These are phyloP conservation scores for Erucastrum elatum DNA, from an alignment of 345 rosid species.

Conservation along the genomic window DNA sequence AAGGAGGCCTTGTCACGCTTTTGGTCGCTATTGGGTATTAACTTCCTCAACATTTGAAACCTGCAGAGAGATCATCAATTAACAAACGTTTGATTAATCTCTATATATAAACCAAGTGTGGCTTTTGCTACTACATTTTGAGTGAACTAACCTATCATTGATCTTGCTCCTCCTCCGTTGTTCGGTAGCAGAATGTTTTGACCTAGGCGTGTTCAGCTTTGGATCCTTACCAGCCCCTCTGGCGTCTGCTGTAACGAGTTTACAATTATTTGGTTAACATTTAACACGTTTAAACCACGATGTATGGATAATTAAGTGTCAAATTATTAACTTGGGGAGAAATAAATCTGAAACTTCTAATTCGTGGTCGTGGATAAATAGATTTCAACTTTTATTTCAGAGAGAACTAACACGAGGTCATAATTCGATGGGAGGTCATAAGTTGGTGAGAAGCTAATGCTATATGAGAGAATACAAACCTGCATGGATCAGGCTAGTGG, in stretches of 20 bases:
- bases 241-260: no score
- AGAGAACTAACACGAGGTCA: no score
- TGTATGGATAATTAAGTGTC: no score
- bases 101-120: not conserved
- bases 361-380: no score
- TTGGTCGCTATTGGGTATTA: slow-evolving; percentile 88
- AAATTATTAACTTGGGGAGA: no score
- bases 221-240: not conserved
- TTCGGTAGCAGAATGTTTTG: slow-evolving; percentile 98
- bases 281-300: no score
- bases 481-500: slow-evolving; percentile 48
- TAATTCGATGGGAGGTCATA: no score
- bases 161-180: slow-evolving; percentile 98
- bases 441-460: no score
- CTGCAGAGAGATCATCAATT: slow-evolving; percentile 40
- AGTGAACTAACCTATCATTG: slow-evolving; percentile 68
- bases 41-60: slow-evolving; percentile 81
- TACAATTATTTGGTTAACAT: no score
- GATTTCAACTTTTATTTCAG: no score
- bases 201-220: slow-evolving; percentile 81
- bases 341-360: no score
- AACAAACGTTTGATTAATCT: not conserved
- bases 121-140: not conserved
- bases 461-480: slow-evolving; percentile 41
- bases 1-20: slow-evolving; percentile 96